Evolutionary conservation across 768 basidiomycete species (phyloP), one percentile per base, ranked within the genome.

Genomic region (Rhizopogon vinicolor): DNA sequence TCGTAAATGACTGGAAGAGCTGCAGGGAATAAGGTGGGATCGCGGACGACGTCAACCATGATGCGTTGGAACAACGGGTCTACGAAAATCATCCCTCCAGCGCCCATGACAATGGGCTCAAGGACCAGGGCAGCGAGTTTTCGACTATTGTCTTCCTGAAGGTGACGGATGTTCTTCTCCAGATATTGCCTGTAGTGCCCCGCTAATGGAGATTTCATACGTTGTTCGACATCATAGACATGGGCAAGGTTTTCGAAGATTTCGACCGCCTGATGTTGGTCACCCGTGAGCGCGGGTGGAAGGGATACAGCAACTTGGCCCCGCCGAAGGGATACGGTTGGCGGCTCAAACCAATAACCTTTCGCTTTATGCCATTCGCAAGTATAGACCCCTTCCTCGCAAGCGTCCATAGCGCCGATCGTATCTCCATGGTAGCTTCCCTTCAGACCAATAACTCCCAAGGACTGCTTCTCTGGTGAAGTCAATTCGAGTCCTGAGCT

Each of bases 371-470:
- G 94, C 95, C 96, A 98, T 68, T 98, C 96, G 60, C 93, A 97
- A 1, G 89, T 89, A 69, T 89, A 98, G 2, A 95, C 87, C 8
- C 91, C 89, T 63, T 95, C 91, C 65, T 90, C 87, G 59, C 85
- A 89, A 7, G 96, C 95, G 61, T 98, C 92, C 96, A 98, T 98
- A 2, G 88, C 87, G 0, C 96, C 96, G 58, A 98, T 95, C 12
- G 96, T 98, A 69, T 98, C 96, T 2, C 96, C 96, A 64, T 98
- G 96, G 72, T 98, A 98, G 65, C 93, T 93, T 5, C 96, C 96
- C 61, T 84, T 87, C 42, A 98, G 63, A 0, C 96, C 96, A 3
- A 98, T 66, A 1, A 98, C 81, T 4, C 90, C 91, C 4, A 94
- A 73, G 25, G 74, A 70, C 57, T 79, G 81, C 59, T 75, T 74